phyloP scores from a whole-genome alignment of 495 filamentous ascomycete genomes.

The Hypoxylon perforatum region DNA sequence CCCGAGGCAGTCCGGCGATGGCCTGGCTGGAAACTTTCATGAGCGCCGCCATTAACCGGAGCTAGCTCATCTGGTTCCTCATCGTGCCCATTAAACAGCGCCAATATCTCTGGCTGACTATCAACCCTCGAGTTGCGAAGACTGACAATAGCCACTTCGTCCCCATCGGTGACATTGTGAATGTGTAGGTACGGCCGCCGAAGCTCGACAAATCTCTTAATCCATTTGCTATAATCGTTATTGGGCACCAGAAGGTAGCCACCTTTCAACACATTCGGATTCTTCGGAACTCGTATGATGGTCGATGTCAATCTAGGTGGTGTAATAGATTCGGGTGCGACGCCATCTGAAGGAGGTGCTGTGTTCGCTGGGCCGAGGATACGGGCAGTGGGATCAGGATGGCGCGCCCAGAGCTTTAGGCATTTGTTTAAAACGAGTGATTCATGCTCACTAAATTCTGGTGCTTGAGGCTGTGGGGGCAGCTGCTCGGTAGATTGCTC shows the following conservation, averaged over 20 bases:
- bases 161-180: conserved; percentile 82
- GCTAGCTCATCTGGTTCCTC: conserved; percentile 38
- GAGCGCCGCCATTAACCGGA: conserved; percentile 21
- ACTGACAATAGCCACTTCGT: conserved; percentile 90
- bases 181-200: conserved; percentile 92
- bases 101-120: conserved; percentile 84
- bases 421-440: conserved; percentile 73
- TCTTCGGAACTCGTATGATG: conserved; percentile 77
- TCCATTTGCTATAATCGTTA: conserved; percentile 80
- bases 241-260: conserved; percentile 86
- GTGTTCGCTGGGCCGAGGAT: conserved; percentile 82
- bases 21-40: conserved; percentile 40
- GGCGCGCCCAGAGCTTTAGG: conserved; percentile 80
- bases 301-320: conserved; percentile 72
- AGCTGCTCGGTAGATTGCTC: conserved; percentile 17
- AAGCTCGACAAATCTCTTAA: conserved; percentile 91
- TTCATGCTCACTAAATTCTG: conserved; percentile 66
- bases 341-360: conserved; percentile 76
- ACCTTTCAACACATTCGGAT: conserved; percentile 78
- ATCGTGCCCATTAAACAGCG: conserved; percentile 68
- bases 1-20: conserved; percentile 47
- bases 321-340: conserved; percentile 47
- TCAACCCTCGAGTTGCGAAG: conserved; percentile 87
- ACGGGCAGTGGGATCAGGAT: conserved; percentile 75
- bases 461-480: conserved; percentile 30